Percentiles rank a stretch among this genome's conserved stretches.
Evolutionary conservation across 148 eudicot species (phyloP).

Genomic region (Chenopodium formosanum): DNA sequence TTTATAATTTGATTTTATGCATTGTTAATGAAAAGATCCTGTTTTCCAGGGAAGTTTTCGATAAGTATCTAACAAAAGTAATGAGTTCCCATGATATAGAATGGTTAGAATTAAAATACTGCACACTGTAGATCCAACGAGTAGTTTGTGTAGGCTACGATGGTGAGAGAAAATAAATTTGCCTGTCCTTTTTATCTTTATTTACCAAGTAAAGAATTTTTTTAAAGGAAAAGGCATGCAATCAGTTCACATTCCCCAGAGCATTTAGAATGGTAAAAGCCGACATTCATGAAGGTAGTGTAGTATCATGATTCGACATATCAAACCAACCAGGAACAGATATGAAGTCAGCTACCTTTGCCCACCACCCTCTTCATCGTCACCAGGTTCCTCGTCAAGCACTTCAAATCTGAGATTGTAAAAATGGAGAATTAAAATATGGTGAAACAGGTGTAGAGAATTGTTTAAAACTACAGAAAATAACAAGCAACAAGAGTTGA

Average conservation of each 20-base stretch:
- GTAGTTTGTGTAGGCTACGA: neutral
- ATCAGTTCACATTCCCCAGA: neutral
- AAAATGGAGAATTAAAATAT: neutral
- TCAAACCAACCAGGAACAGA: constrained; percentile 25
- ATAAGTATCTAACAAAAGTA: neutral
- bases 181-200: neutral
- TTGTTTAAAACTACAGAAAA: neutral
- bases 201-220: neutral
- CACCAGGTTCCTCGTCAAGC: constrained; percentile 94
- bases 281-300: constrained; percentile 11
- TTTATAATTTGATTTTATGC: neutral
- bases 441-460: neutral
- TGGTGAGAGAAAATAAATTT: neutral
- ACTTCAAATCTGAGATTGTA: constrained; percentile 65
- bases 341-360: constrained; percentile 57
- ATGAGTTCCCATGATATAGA: neutral
- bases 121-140: neutral
- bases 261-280: constrained; percentile 4
- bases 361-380: constrained; percentile 84
- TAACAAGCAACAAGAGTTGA: neutral
- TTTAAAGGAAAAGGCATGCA: neutral
- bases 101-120: neutral
- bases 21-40: neutral
- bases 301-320: constrained; percentile 21
- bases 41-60: neutral